These are phyloP conservation scores for Astrephomene gubernaculifera DNA, from an alignment of 139 green algal species.

Conservation along the genomic window DNA sequence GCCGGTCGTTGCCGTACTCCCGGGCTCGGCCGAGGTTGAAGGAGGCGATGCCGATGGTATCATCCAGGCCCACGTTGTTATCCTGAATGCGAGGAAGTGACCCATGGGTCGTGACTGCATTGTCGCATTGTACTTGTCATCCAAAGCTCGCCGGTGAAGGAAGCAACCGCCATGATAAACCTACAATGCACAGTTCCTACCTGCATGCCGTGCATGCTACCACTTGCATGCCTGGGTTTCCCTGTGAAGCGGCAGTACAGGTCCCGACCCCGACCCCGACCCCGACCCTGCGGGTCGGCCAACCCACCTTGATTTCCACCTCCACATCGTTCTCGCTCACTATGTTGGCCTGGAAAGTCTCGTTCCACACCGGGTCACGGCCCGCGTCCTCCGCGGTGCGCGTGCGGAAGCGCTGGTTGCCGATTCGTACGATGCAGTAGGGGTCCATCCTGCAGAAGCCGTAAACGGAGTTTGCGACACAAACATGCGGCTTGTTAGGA, in stretches of 20 bases:
- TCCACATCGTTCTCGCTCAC: conserved; percentile 34
- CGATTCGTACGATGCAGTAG: conserved; percentile 32
- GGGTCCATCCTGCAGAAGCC: conserved; percentile 15
- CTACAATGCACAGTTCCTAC: background rate
- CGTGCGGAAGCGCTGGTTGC: conserved; percentile 26
- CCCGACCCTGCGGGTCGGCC: no score
- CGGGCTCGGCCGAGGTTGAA: conserved; percentile 1
- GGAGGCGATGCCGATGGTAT: conserved; percentile 28
- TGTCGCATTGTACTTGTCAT: background rate
- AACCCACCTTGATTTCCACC: conserved; percentile 7
- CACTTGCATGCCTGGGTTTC: no score
- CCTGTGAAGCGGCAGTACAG: no score
- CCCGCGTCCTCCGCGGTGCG: conserved; percentile 11
- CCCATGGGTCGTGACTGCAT: background rate
- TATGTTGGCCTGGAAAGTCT: conserved; percentile 39
- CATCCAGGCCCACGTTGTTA: background rate
- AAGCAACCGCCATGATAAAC: background rate
- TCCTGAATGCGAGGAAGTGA: background rate
- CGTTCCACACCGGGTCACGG: conserved; percentile 42
- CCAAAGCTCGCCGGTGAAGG: background rate
- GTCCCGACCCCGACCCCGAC: no score
- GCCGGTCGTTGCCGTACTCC: background rate
- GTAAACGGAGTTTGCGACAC: background rate
- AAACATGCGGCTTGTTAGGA: background rate
- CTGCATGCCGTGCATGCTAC: background rate